Percentiles rank a stretch among this genome's conserved stretches.
These are phyloP conservation scores for Hygrocybe coccinea DNA, from an alignment of 768 basidiomycete species.

Conservation along the genomic window DNA sequence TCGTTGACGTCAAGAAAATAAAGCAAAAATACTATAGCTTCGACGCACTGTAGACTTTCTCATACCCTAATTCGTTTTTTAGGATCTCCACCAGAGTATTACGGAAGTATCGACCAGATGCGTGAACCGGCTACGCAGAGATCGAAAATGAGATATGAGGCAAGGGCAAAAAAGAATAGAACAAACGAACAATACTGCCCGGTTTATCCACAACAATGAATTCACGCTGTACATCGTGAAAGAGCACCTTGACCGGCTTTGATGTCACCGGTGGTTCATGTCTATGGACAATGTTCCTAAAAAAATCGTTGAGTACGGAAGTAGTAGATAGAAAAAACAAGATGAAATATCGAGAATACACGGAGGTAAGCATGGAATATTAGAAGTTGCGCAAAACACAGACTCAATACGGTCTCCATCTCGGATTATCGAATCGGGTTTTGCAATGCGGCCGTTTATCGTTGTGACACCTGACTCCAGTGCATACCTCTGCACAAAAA, in stretches of 20 bases:
- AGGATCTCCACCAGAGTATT: conserved; percentile 88
- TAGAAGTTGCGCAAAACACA: conserved; percentile 25
- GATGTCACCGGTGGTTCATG: conserved; percentile 95
- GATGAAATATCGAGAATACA: no score
- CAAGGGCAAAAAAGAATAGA: conserved; percentile 8
- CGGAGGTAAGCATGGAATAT: background rate
- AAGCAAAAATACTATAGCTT: background rate
- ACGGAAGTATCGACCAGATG: conserved; percentile 83
- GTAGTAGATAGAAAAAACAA: background rate
- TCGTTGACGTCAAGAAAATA: background rate
- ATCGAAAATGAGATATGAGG: conserved; percentile 10
- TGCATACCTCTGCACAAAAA: conserved; percentile 42
- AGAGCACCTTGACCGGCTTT: conserved; percentile 72
- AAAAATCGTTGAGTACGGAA: background rate
- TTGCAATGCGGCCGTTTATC: conserved; percentile 85
- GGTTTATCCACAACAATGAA: conserved; percentile 96
- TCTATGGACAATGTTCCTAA: conserved; percentile 87
- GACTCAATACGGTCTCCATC: conserved; percentile 91
- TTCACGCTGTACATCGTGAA: conserved; percentile 70
- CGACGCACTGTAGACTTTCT: conserved; percentile 76
- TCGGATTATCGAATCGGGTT: conserved; percentile 68
- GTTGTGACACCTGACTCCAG: conserved; percentile 94
- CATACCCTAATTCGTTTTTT: conserved; percentile 74
- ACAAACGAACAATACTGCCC: conserved; percentile 80
- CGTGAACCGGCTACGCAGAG: conserved; percentile 73